Conservation (phyloP, 2,329 filamentous ascomycete species). For the Aspergillus candidus region DNA sequence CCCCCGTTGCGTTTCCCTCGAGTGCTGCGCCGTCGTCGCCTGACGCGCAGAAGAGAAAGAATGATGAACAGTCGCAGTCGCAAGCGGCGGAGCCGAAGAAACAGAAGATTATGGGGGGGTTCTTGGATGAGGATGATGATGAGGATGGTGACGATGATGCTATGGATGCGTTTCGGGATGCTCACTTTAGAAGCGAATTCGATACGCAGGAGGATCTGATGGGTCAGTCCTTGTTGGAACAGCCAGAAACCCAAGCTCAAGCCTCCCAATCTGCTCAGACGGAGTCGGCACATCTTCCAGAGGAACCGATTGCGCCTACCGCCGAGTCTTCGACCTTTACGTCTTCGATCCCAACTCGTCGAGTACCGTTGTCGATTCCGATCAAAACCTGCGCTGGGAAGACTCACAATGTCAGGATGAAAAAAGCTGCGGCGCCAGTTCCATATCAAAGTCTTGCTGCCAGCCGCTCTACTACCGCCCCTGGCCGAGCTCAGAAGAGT, state of each 20-base stretch:
- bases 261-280: conserved; percentile 1
- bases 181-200: conserved; percentile 26
- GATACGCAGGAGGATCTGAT: conserved; percentile 21
- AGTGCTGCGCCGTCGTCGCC: conserved; percentile 27
- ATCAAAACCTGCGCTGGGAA: conserved; percentile 47
- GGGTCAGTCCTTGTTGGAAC: conserved; percentile 11
- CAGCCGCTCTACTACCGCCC: conserved; percentile 44
- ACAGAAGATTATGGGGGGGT: conserved; percentile 37
- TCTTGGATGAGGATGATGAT: conserved; percentile 38
- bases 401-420: conserved; percentile 38
- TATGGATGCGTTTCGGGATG: conserved; percentile 23
- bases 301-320: conserved; percentile 2
- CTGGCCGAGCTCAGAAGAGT: conserved; percentile 52
- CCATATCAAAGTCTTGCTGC: conserved; percentile 52
- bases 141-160: conserved; percentile 37
- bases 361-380: conserved; percentile 18
- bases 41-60: conserved; percentile 38
- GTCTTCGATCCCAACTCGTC: conserved; percentile 11
- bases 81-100: conserved; percentile 33
- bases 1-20: conserved; percentile 32
- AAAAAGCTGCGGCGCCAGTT: conserved; percentile 28
- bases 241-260: conserved; percentile 11
- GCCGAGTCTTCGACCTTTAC: neutral
- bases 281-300: conserved; percentile 2
- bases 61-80: conserved; percentile 22